A percentile compares a stretch with the other conserved stretches of the same genome.
Evolutionary conservation across 352 stramenopile genomes (phyloP).

Genomic region (Ophiocytium majus): DNA sequence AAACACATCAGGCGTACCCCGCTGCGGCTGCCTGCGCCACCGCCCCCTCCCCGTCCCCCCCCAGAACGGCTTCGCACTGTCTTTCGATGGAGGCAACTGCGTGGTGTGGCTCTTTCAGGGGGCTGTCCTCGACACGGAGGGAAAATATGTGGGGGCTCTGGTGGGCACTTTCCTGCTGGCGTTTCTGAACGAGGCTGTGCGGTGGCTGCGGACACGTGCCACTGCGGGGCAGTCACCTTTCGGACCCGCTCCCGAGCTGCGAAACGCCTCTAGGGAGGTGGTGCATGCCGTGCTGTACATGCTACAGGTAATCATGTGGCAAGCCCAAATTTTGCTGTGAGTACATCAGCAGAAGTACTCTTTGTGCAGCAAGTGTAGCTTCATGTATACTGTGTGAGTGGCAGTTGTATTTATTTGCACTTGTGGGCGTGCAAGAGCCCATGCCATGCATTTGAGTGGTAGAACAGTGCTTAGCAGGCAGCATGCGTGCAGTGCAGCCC

Average conservation of each 20-base stretch:
- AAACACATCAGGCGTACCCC: too few relatives aligned
- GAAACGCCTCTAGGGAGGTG: not conserved
- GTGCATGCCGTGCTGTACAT: not conserved
- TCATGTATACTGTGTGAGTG: not conserved
- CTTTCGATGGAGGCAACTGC: not conserved
- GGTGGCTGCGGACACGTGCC: not conserved
- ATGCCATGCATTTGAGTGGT: not conserved
- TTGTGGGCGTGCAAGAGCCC: not conserved
- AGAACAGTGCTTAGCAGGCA: not conserved
- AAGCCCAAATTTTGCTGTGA: not conserved
- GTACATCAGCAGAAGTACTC: not conserved
- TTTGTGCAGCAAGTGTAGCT: not conserved
- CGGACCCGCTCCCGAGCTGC: too few relatives aligned
- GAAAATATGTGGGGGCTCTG: not conserved
- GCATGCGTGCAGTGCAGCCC: too few relatives aligned
- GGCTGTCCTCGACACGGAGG: not conserved
- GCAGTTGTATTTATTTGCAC: not conserved
- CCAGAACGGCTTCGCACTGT: not conserved
- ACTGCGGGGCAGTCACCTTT: not conserved
- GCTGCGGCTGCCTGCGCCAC: too few relatives aligned
- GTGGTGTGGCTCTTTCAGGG: not conserved
- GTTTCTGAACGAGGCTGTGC: not conserved
- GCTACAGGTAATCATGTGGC: not conserved
- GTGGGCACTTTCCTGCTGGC: not conserved
- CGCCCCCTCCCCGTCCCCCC: too few relatives aligned